These are phyloP conservation scores for Rhodamnia argentea DNA, from an alignment of 345 rosid species.

Conservation along the genomic window DNA sequence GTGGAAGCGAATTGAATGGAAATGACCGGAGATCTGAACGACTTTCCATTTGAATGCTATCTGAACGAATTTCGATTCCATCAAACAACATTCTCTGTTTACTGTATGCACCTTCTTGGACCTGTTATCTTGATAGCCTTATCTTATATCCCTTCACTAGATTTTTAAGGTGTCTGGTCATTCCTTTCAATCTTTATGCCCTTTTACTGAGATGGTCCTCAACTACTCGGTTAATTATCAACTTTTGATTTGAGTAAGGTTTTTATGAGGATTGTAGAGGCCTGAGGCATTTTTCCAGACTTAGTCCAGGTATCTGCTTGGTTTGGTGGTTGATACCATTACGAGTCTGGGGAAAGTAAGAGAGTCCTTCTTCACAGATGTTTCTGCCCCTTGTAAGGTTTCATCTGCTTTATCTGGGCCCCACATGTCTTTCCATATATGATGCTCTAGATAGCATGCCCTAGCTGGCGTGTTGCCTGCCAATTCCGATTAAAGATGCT, in stretches of 20 bases:
- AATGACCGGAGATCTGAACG: neutral
- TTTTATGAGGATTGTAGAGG: neutral
- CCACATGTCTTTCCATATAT: neutral
- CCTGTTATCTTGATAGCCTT: neutral
- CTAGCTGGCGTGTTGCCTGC: neutral
- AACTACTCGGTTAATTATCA: neutral
- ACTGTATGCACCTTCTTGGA: neutral
- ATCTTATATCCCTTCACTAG: neutral
- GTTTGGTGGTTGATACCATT: slow-evolving; percentile 22
- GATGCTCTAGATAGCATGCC: neutral
- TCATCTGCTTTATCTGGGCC: slow-evolving; percentile 29
- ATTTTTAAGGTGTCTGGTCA: neutral
- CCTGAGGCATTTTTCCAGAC: slow-evolving; percentile 12
- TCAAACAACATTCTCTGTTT: neutral
- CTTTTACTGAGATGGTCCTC: neutral
- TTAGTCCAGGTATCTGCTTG: slow-evolving; percentile 21
- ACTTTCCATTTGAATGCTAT: neutral
- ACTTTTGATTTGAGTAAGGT: neutral
- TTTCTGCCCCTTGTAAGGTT: neutral
- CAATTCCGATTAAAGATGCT: neutral
- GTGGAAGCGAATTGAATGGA: neutral
- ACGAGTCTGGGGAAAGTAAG: slow-evolving; percentile 26
- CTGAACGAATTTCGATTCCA: neutral
- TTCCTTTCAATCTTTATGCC: slow-evolving; percentile 1
- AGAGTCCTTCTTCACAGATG: slow-evolving; percentile 28